A percentile compares a stretch with the other conserved stretches of the same genome.
Evolutionary conservation across 331 rosid species (phyloP).

Genomic region (Rhamnella rubrinervis): DNA sequence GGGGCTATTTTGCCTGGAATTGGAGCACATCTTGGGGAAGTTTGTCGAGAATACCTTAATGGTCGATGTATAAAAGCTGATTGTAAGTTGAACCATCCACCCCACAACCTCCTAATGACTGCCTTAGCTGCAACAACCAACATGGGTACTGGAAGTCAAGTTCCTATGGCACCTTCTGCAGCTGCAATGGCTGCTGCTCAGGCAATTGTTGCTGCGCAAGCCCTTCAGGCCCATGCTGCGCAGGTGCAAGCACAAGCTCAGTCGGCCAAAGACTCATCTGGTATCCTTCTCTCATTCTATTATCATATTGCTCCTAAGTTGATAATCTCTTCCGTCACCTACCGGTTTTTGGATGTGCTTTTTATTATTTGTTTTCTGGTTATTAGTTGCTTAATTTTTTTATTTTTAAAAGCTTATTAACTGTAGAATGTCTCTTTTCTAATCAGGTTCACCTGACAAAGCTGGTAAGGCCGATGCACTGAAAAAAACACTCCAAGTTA

Average conservation of each 20-base stretch:
- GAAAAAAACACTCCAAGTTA: constrained; percentile 95
- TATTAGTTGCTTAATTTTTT: background rate
- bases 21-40: constrained; percentile 93
- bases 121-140: constrained; percentile 93
- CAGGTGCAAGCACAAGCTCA: constrained; percentile 82
- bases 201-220: constrained; percentile 99
- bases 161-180: constrained; percentile 99
- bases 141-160: constrained; percentile 92
- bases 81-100: constrained; percentile 93
- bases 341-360: constrained; percentile 5
- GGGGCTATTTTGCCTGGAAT: constrained; percentile 97
- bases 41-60: constrained; percentile 91
- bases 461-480: constrained; percentile 68
- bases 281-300: constrained; percentile 39
- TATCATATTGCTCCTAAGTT: constrained; percentile 1
- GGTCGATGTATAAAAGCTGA: constrained; percentile 88
- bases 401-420: constrained; percentile 6
- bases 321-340: constrained; percentile 4
- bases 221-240: constrained; percentile 98
- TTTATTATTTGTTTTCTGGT: background rate
- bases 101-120: constrained; percentile 93
- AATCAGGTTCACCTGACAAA: constrained; percentile 72
- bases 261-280: constrained; percentile 75
- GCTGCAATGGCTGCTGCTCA: constrained; percentile 99
- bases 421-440: constrained; percentile 19